phyloP scores from a whole-genome alignment of 306 rosid genomes.

The Vigna trinervia region DNA sequence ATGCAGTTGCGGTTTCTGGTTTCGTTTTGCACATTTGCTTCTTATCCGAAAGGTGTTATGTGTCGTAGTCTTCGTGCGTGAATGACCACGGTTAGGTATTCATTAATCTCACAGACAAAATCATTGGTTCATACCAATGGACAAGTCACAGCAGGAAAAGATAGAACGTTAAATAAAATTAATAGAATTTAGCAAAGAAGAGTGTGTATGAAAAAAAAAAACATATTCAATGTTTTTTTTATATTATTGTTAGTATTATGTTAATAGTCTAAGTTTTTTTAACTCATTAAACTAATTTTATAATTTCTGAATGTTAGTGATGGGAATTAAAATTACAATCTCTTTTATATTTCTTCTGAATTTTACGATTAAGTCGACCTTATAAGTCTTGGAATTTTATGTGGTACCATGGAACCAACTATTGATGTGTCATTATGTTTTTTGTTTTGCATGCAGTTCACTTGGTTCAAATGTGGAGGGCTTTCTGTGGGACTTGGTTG shows the following conservation, averaged over 20 bases:
- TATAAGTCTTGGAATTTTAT: no score
- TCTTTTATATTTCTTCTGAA: no score
- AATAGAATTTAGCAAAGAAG: background rate
- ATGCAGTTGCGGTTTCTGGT: background rate
- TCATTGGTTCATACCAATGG: background rate
- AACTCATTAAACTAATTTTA: no score
- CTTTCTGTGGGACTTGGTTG: slow-evolving; percentile 71
- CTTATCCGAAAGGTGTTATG: background rate
- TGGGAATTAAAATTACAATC: no score
- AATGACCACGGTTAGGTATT: background rate
- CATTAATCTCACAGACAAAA: background rate
- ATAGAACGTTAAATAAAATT: background rate
- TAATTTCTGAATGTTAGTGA: no score
- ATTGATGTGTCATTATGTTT: background rate
- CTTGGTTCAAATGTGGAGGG: slow-evolving; percentile 79
- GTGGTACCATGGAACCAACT: no score
- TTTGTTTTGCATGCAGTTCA: slow-evolving; percentile 48
- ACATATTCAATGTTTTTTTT: no score
- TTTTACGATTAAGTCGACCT: no score
- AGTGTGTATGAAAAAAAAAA: background rate
- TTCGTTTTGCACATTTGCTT: background rate
- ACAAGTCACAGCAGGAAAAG: background rate
- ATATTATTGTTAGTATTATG: no score
- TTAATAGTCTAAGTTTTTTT: no score
- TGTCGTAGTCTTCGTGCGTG: background rate